Percentiles rank a stretch among this genome's conserved stretches.
Conservation (phyloP, 2,329 filamentous ascomycete species). For the Alternaria novae-zelandiae region DNA sequence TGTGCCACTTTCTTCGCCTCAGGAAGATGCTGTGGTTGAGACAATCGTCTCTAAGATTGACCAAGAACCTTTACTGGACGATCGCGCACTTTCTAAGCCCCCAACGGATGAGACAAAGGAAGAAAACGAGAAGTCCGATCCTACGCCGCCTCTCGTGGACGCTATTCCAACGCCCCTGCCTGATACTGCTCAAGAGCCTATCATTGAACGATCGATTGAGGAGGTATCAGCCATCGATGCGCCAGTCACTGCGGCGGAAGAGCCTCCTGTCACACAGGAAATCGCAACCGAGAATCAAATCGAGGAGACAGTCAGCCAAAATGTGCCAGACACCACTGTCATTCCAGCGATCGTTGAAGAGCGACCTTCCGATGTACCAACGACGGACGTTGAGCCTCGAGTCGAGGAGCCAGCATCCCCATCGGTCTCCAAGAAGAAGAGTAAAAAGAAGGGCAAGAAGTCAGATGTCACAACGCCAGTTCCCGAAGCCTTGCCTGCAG, state of each 20-base stretch:
- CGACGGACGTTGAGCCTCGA: neutral
- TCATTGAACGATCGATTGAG: neutral
- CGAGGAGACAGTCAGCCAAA: neutral
- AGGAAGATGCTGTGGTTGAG: constrained; percentile 6
- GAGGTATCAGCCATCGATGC: neutral
- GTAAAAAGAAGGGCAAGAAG: constrained; percentile 36
- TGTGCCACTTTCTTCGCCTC: neutral
- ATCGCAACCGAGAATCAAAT: neutral
- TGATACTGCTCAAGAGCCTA: neutral
- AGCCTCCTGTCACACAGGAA: neutral
- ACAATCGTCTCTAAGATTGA: constrained; percentile 16
- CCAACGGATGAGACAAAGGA: constrained; percentile 27
- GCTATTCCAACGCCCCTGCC: neutral
- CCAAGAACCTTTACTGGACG: constrained; percentile 3
- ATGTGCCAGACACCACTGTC: neutral
- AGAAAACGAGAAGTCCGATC: constrained; percentile 25
- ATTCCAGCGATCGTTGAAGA: neutral
- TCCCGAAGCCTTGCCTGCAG: constrained; percentile 9
- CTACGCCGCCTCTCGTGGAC: constrained; percentile 13
- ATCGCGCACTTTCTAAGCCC: constrained; percentile 1
- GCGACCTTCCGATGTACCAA: constrained; percentile 17
- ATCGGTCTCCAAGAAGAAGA: constrained; percentile 29
- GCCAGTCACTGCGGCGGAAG: neutral
- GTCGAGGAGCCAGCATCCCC: constrained; percentile 8
- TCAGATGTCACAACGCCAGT: constrained; percentile 18